Evolutionary conservation across 1,284 basidiomycete genomes (phyloP), one percentile per base, ranked within the genome.

Genomic region (Cryptococcus sp.): DNA sequence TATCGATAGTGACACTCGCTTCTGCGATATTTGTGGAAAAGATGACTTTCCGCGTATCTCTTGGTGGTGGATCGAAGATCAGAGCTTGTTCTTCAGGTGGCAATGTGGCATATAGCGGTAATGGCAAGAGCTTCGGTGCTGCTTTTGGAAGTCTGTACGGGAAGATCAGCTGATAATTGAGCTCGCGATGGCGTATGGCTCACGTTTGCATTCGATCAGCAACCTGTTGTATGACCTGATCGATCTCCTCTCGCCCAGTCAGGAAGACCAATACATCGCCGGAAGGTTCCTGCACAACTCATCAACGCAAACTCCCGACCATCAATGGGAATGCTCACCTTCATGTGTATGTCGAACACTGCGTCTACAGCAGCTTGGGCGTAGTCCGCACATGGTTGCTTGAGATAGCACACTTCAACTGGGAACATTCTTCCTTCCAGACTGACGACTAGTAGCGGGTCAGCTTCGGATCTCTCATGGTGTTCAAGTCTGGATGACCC

Each of bases 191-290:
- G 20, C 10, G n/a, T 13, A 13, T 22, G 35, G 81, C 85, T 62
- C 67, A 92, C 91, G 84, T 85, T 48, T 89, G 85, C 42, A 90
- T 74, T 54, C 89, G 81, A 67, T 98, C 93, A 0, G 88, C 81
- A 1, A 98, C 81, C 54, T 86, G 85, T 68, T 95, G 89, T 8
- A 96, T 77, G 57, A 89, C 93, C 35, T 84, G 81, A 47, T 99
- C 93, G 51, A 99, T 99, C 71, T 99, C 96, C 69, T 99, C 95
- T 56, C 95, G 84, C n/a, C 96, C 93, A 0, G 96, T 94, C 49
- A 98, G 76, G 74, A 99, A 99, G 3, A 98, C 87, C 13, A 99
- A 84, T 44, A 99, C 85, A 77, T 98, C 94, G 0, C 95, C 95
- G 1, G 70, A 60, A 5, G 86, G 82, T 68, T 86, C 84, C 81